These are phyloP conservation scores for Penicillium roqueforti DNA, from an alignment of 495 filamentous ascomycete species.

Conservation along the genomic window DNA sequence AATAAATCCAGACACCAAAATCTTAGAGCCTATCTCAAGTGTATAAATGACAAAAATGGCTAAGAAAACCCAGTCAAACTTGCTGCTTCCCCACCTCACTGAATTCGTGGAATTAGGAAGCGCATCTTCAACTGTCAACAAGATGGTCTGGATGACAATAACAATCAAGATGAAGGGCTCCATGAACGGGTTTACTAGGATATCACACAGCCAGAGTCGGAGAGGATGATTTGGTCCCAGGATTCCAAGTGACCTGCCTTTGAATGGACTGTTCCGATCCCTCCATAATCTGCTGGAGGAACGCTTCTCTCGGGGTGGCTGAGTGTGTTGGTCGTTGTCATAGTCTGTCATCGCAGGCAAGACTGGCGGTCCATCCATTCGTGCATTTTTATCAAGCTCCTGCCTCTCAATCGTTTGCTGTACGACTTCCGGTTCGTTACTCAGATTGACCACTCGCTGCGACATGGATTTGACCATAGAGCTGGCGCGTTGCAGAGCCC, in stretches of 20 bases:
- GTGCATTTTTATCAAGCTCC: slow-evolving; percentile 51
- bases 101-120: slow-evolving; percentile 54
- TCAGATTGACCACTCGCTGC: slow-evolving; percentile 94
- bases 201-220: slow-evolving; percentile 70
- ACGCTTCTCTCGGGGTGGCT: slow-evolving; percentile 28
- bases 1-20: slow-evolving; percentile 88
- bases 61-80: slow-evolving; percentile 76
- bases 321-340: slow-evolving; percentile 39
- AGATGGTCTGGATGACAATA: slow-evolving; percentile 82
- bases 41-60: slow-evolving; percentile 89
- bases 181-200: slow-evolving; percentile 82
- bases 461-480: slow-evolving; percentile 97
- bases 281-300: slow-evolving; percentile 46
- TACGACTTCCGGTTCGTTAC: slow-evolving; percentile 77
- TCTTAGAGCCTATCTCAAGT: slow-evolving; percentile 72
- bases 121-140: slow-evolving; percentile 78
- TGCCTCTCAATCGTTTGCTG: slow-evolving; percentile 70
- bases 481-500: slow-evolving; percentile 71
- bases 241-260: slow-evolving; percentile 80
- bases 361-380: slow-evolving; percentile 51
- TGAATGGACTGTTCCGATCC: slow-evolving; percentile 71
- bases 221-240: slow-evolving; percentile 73
- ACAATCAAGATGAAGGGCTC: slow-evolving; percentile 84
- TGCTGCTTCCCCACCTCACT: slow-evolving; percentile 57
- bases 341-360: slow-evolving; percentile 55